These are phyloP conservation scores for Nigrospora oryzae DNA, from an alignment of 2,329 filamentous ascomycete genomes.

Conservation along the genomic window DNA sequence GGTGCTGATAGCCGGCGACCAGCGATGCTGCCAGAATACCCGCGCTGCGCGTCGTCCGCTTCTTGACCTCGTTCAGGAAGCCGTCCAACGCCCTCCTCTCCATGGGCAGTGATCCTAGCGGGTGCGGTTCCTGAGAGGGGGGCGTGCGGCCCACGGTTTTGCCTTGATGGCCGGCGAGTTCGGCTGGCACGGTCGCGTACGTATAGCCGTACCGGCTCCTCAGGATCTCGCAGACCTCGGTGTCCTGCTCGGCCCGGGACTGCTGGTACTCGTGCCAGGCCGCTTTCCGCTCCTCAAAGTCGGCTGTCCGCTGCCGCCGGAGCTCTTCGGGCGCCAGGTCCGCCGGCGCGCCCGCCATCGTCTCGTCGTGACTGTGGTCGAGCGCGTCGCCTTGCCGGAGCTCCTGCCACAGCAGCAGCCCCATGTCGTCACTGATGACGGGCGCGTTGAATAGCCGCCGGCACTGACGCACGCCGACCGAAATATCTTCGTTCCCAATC, in stretches of 20 bases:
- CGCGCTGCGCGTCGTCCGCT: neutral
- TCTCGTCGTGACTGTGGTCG: slow-evolving; percentile 8
- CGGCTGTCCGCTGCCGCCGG: neutral
- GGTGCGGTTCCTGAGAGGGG: neutral
- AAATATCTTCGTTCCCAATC: slow-evolving; percentile 11
- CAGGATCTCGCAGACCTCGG: no score
- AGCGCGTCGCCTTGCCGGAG: slow-evolving; percentile 9
- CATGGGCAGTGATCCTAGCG: neutral
- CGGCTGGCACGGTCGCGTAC: no score
- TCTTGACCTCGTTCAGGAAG: slow-evolving; percentile 2
- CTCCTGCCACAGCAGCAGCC: slow-evolving; percentile 10
- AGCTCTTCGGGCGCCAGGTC: neutral
- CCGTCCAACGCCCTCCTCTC: neutral
- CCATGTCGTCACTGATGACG: slow-evolving; percentile 10
- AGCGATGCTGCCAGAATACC: slow-evolving; percentile 4
- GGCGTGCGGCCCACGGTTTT: no score
- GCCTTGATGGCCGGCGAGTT: no score
- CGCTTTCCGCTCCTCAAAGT: slow-evolving; percentile 1
- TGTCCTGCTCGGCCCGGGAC: no score
- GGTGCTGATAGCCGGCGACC: slow-evolving; percentile 3
- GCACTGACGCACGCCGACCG: slow-evolving; percentile 7
- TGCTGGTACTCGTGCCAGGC: neutral
- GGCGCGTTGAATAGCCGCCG: slow-evolving; percentile 12
- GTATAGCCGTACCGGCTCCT: no score
- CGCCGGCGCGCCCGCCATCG: neutral